Conservation (phyloP, 768 basidiomycete species). For the Calvatia gigantea region DNA sequence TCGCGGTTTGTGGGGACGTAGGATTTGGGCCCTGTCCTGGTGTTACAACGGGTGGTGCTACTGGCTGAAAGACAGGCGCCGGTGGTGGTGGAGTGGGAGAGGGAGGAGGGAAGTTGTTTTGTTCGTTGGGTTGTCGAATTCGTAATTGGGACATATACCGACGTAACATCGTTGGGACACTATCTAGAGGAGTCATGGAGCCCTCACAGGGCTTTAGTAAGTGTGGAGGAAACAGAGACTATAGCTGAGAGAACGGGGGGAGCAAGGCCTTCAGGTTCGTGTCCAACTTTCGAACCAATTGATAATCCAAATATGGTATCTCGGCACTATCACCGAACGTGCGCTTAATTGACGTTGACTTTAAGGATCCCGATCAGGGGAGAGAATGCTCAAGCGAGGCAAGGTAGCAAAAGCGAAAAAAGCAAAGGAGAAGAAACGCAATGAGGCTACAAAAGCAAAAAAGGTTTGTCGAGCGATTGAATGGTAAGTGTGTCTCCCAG, state of each 20-base stretch:
- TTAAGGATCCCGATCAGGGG: neutral
- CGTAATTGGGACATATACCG: neutral
- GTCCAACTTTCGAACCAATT: conserved; percentile 10
- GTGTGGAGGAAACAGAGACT: neutral
- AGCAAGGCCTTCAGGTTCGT: conserved; percentile 2
- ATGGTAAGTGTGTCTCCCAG: conserved; percentile 15
- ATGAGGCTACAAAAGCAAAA: neutral
- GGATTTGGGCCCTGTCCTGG: conserved; percentile 2
- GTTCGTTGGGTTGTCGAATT: conserved; percentile 4
- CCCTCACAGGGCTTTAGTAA: neutral
- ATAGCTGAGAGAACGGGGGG: neutral
- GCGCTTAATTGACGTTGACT: neutral
- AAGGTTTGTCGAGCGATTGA: neutral
- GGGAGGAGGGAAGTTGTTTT: neutral
- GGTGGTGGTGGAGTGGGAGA: neutral
- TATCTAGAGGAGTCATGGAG: neutral
- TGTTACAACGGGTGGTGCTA: neutral
- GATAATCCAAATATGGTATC: conserved; percentile 10
- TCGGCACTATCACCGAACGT: neutral
- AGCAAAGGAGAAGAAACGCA: neutral
- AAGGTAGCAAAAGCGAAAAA: no score
- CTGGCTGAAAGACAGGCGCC: neutral
- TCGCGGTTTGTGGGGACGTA: conserved; percentile 4
- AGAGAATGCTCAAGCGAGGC: neutral
- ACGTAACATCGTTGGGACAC: neutral